Evolutionary conservation across 2,329 filamentous ascomycete species (phyloP), one percentile per base, ranked within the genome.

Genomic region (Penicillium sp.): DNA sequence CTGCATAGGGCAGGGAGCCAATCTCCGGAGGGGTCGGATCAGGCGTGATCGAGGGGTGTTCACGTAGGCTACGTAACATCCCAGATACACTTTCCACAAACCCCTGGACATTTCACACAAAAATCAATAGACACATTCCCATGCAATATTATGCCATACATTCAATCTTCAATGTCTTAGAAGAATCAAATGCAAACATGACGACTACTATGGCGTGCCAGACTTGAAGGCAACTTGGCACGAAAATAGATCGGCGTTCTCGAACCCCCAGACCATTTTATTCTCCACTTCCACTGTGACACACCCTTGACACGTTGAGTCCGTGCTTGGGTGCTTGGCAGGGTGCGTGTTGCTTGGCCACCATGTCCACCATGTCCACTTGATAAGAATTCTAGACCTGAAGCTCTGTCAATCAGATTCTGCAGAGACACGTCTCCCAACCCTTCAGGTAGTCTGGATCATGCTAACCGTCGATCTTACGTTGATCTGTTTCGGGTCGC

Each of bases 301-400:
- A 60, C 57, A 56, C 53, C 53, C 55, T 53, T 60, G 57, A 62
- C 59, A 60, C 59, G 59, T 60, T 49, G 46, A 61, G 54, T 51
- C 51, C 40, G 42, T 54, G 51, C 49, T 42, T 20, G 37, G 35
- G 18, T 40, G 18, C 37, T 40, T 40, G 37, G 37, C 44, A 48
- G 45, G 45, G 20, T 48, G 22, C 45, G 27, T 35, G 45, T 15
- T 48, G 27, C 37, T 40, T 22, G 37, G 37, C 18, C 33, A 14
- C 37, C 37, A 27, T 33, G 20, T 37, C 18, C 33, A 14, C 37
- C 37, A 27, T 33, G 20, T 37, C 29, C 46, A 40, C 33, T 12
- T 12, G 20, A 26, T 40, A 40, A 40, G 11, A 22, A 47, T 29
- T 54, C 45, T 44, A 44, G 45, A 35, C 33, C 15, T 37, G 20